phyloP scores from a whole-genome alignment of 805 yeast genomes.

The Metschnikowia colocasiae region DNA sequence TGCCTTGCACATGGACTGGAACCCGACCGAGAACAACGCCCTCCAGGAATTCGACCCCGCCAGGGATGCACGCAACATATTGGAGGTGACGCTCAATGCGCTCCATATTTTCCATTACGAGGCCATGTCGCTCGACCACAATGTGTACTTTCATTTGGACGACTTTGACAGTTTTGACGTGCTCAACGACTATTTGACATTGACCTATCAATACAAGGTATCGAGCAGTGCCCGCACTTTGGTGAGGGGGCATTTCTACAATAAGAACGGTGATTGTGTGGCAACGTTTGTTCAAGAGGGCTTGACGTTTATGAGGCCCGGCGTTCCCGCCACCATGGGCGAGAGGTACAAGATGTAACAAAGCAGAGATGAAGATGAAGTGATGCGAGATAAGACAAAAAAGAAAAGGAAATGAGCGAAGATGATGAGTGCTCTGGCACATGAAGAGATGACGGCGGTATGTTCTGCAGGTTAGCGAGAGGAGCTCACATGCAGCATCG shows the following conservation, averaged over 20 bases:
- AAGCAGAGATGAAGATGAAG: neutral
- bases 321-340: conserved; percentile 16
- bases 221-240: conserved; percentile 34
- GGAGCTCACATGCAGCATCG: too few species aligned
- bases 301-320: conserved; percentile 30
- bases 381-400: neutral
- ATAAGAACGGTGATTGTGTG: conserved; percentile 28
- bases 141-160: conserved; percentile 37
- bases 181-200: conserved; percentile 35
- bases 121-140: conserved; percentile 46
- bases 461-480: too few species aligned
- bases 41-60: conserved; percentile 30
- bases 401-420: too few species aligned
- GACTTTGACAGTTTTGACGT: conserved; percentile 26
- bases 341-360: conserved; percentile 4
- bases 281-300: conserved; percentile 44
- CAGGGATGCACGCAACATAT: conserved; percentile 29
- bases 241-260: conserved; percentile 36
- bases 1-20: conserved; percentile 40
- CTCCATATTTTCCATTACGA: conserved; percentile 35
- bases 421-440: too few species aligned
- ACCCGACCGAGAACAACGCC: conserved; percentile 33
- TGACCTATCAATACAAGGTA: conserved; percentile 34
- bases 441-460: too few species aligned
- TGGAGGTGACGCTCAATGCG: conserved; percentile 14